Conservation (phyloP, 305 asterid species). For the Rubia balearica region DNA sequence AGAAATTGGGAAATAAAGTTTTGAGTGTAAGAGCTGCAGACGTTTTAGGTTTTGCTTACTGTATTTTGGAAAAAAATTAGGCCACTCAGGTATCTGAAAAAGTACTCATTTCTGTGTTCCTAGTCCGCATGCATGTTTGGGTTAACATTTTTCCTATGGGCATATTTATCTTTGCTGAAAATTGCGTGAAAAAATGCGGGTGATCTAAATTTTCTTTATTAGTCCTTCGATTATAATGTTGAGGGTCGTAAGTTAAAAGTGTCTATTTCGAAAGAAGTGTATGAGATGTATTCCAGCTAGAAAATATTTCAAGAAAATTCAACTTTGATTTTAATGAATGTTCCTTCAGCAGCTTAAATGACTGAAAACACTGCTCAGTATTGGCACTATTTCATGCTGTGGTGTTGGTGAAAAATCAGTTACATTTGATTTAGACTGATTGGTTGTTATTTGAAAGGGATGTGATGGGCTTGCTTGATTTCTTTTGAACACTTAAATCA, state of each 20-base stretch:
- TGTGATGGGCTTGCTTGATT: slow-evolving; percentile 1
- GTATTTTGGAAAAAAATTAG: background rate
- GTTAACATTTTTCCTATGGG: background rate
- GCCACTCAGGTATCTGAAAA: no score
- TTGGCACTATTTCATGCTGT: background rate
- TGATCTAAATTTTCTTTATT: background rate
- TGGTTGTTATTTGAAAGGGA: background rate
- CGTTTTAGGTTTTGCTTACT: background rate
- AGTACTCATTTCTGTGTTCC: no score
- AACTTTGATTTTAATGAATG: background rate
- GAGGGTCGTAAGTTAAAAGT: background rate
- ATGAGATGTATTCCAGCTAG: background rate
- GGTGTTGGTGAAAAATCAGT: background rate
- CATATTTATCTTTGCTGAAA: background rate
- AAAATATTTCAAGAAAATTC: background rate
- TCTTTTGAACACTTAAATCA: background rate
- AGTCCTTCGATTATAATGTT: background rate
- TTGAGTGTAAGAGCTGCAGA: background rate
- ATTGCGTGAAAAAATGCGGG: background rate
- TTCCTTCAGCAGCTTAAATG: background rate
- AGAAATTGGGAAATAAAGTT: background rate
- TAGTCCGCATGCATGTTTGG: no score
- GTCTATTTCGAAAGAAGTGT: background rate
- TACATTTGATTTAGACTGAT: background rate
- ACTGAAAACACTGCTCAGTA: background rate